Evolutionary conservation across 116 monocot species (phyloP), one percentile per base, ranked within the genome.

Genomic region (Iris pallida): DNA sequence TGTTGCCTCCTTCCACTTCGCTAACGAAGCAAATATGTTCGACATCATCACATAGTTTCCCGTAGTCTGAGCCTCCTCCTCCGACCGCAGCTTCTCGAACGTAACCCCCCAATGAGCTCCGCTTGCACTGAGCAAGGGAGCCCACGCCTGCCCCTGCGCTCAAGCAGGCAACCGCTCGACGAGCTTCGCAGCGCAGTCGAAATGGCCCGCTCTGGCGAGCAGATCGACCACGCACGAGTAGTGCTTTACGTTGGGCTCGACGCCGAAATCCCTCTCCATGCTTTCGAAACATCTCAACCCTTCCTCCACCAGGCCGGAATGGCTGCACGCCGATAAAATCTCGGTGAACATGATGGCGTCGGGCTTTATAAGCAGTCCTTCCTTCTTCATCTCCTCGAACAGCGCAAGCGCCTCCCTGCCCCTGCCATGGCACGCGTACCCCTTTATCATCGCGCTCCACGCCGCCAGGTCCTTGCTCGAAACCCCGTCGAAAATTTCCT

Each of bases 361-460:
- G 40, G 78, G 80, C 9, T 73, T 40, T 47, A 85, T 71, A 9
- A 6, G 48, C 53, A 30, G 56, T 52, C 70, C 69, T 30, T 30
- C 30, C 30, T 30, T 30, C 30, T 30, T 30, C 85, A 85, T 73
- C 48, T 77, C 67, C 45, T 71, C 53, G 20, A 80, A 81, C 1
- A 85, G 63, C 8, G 62, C 6, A 16, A 80, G 69, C 18, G 84
- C 73, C 61, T 80, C 73, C 44, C 57, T 63, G 30, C 84, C 84
- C 55, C 53, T 73, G 17, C 84, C 80, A 67, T 80, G 69, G 20
- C 54, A 74, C 45, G 85, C 85, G 55, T 85, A 85, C 1, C 85
- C 77, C 14, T 68, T 78, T 55, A 85, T 80, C 81, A 81, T 85
- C 15, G 80, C 66, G 45, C 81, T 74, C 85, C 80, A 85, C 4